phyloP scores from a whole-genome alignment of 306 rosid species.

The Casuarina cunninghamiana region DNA sequence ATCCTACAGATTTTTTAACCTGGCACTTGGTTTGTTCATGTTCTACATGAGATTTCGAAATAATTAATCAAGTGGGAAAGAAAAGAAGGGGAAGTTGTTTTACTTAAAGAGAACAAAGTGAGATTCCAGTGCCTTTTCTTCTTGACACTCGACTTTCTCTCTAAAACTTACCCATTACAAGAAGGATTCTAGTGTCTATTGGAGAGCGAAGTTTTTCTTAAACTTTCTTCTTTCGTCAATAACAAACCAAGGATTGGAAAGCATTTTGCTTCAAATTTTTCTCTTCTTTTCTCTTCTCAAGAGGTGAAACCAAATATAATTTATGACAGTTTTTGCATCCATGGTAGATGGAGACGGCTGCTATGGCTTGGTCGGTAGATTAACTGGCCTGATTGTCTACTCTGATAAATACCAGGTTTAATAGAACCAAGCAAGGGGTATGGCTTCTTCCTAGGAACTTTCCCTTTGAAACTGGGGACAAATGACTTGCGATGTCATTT shows the following conservation, averaged over 20 bases:
- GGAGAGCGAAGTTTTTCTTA: neutral
- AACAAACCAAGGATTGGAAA: neutral
- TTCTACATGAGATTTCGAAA: neutral
- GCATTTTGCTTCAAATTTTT: too few species aligned
- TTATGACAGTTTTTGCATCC: conserved; percentile 1
- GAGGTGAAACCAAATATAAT: neutral
- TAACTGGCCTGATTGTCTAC: neutral
- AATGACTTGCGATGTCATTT: neutral
- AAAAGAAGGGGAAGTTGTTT: too few species aligned
- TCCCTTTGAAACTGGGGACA: neutral
- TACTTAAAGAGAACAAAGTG: neutral
- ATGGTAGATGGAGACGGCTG: neutral
- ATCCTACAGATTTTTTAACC: neutral
- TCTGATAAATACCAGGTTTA: neutral
- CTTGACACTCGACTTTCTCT: neutral
- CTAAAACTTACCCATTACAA: neutral
- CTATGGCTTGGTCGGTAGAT: neutral
- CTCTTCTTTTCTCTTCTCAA: neutral
- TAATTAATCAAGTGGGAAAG: neutral
- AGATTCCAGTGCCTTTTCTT: neutral
- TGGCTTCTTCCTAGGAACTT: neutral
- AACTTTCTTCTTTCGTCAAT: neutral
- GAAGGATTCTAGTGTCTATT: neutral
- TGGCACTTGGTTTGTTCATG: neutral
- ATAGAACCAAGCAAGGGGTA: neutral